Conservation (phyloP, 139 green algal species). For the Chlamydomonas asymmetrica region DNA sequence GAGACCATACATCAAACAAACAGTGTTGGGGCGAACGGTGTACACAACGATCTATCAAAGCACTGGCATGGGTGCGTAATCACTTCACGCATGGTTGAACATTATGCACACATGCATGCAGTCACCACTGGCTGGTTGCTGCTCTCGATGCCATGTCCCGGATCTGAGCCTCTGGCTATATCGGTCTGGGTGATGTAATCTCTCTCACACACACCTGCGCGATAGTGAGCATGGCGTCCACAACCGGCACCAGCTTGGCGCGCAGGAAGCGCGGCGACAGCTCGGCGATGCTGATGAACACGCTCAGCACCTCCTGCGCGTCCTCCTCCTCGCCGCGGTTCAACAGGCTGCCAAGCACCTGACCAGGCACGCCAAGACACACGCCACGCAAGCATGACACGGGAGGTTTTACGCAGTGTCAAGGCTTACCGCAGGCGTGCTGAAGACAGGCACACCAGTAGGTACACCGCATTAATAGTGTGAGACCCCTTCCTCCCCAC, state of each 20-base stretch:
- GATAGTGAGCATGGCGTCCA: slow-evolving; percentile 85
- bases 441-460: too few species aligned
- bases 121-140: neutral
- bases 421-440: too few species aligned
- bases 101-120: neutral
- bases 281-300: slow-evolving; percentile 93
- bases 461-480: too few species aligned
- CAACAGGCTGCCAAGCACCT: slow-evolving; percentile 30
- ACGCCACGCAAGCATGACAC: too few species aligned
- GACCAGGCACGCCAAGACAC: too few species aligned
- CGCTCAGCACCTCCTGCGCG: slow-evolving; percentile 87
- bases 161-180: neutral
- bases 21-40: neutral
- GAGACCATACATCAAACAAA: neutral
- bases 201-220: neutral
- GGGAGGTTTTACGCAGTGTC: too few species aligned
- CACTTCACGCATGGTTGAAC: neutral
- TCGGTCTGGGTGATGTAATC: neutral
- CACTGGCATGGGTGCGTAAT: slow-evolving; percentile 9
- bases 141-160: neutral
- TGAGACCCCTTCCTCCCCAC: too few species aligned
- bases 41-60: neutral
- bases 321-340: slow-evolving; percentile 46
- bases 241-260: slow-evolving; percentile 76
- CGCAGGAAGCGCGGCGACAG: slow-evolving; percentile 90